Evolutionary conservation across 139 green algal species (phyloP).

Genomic region (Marvania coccoides): DNA sequence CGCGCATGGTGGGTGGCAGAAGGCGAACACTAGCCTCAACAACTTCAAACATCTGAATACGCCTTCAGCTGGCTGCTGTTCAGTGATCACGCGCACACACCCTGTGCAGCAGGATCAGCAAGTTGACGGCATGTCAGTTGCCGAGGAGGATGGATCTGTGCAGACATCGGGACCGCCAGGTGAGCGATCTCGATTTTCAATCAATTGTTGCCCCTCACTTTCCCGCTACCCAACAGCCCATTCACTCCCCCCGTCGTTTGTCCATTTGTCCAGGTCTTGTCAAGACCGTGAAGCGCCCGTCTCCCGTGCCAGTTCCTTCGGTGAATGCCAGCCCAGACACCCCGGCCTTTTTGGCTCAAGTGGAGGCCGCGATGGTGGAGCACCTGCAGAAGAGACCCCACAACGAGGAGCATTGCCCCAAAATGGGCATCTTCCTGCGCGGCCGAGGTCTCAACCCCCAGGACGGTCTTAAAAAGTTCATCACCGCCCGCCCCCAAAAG

Average conservation of each 20-base stretch:
- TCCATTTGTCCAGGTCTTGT: too few species aligned
- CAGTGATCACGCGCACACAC: not conserved
- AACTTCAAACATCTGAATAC: not conserved
- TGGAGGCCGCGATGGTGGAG: not conserved
- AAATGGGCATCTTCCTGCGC: slow-evolving; percentile 15
- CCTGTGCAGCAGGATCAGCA: too few species aligned
- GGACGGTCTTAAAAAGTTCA: slow-evolving; percentile 7
- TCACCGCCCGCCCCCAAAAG: not conserved
- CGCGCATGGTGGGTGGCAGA: too few species aligned
- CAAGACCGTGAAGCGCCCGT: too few species aligned
- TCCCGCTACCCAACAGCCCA: too few species aligned
- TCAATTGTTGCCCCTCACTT: too few species aligned
- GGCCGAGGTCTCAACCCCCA: not conserved
- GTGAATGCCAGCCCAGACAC: not conserved
- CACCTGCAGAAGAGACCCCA: not conserved
- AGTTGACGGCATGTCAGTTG: too few species aligned
- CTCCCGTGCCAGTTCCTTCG: too few species aligned
- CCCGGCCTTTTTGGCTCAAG: not conserved
- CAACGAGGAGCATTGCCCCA: not conserved
- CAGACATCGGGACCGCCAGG: too few species aligned
- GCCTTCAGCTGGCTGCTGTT: not conserved
- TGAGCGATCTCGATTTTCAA: too few species aligned
- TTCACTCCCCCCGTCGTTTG: too few species aligned
- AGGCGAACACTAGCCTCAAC: not conserved
- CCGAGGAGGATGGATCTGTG: too few species aligned